phyloP scores from a whole-genome alignment of 2,329 filamentous ascomycete genomes.

The Sporothrix luriei region DNA sequence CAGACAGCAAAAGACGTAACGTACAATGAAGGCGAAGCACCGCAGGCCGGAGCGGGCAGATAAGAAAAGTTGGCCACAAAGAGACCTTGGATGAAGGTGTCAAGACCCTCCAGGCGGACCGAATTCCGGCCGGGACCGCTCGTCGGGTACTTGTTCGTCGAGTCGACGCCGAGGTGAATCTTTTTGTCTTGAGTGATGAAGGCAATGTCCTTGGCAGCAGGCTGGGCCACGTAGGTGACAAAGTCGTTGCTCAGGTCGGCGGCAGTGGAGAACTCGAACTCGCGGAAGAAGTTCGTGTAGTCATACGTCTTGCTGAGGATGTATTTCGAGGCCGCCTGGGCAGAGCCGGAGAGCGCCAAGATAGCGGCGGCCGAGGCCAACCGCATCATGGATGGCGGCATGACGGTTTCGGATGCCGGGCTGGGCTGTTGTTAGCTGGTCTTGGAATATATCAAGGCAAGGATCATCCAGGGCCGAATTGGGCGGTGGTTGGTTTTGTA shows the following conservation, averaged over 20 bases:
- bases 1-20: constrained; percentile 43
- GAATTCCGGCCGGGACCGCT: constrained; percentile 51
- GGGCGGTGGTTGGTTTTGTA: not conserved
- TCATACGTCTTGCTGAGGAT: constrained; percentile 48
- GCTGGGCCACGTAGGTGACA: constrained; percentile 55
- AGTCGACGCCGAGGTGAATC: constrained; percentile 36
- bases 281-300: constrained; percentile 51
- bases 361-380: constrained; percentile 41
- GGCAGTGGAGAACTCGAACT: constrained; percentile 49
- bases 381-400: constrained; percentile 29
- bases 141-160: not conserved
- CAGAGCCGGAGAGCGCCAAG: constrained; percentile 32
- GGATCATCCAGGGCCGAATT: not conserved
- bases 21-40: constrained; percentile 72
- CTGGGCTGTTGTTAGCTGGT: not conserved
- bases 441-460: not conserved
- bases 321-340: constrained; percentile 41
- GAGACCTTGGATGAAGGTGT: constrained; percentile 65
- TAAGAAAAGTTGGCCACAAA: constrained; percentile 70
- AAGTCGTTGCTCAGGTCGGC: constrained; percentile 66
- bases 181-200: constrained; percentile 48
- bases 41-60: constrained; percentile 67
- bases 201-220: constrained; percentile 44
- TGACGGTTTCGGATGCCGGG: not conserved
- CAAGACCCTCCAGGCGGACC: constrained; percentile 66